Evolutionary conservation across 2,329 filamentous ascomycete genomes (phyloP).

Genomic region (Didymella sp.): DNA sequence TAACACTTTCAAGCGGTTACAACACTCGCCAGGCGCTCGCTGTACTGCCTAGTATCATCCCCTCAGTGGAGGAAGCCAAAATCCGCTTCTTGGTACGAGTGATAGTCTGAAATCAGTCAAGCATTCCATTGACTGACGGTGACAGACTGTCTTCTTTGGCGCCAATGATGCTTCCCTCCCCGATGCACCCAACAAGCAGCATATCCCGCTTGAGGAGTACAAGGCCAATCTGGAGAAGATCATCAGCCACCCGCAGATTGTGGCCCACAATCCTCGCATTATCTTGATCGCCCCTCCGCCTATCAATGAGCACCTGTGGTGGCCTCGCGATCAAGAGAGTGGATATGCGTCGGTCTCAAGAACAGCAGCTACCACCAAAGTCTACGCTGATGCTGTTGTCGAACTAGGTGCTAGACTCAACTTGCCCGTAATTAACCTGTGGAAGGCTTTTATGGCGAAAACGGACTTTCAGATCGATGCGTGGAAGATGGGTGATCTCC

Average conservation of each 20-base stretch:
- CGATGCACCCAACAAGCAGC: slow-evolving; percentile 69
- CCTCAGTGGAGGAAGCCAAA: slow-evolving; percentile 65
- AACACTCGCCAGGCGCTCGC: slow-evolving; percentile 77
- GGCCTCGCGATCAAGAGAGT: slow-evolving; percentile 55
- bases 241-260: slow-evolving; percentile 72
- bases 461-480: slow-evolving; percentile 57
- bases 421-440: slow-evolving; percentile 78
- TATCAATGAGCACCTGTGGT: slow-evolving; percentile 75
- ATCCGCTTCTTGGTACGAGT: slow-evolving; percentile 69
- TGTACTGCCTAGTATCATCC: slow-evolving; percentile 73
- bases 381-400: slow-evolving; percentile 70
- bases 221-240: slow-evolving; percentile 74
- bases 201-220: slow-evolving; percentile 79
- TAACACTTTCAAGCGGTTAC: slow-evolving; percentile 67
- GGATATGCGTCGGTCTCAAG: slow-evolving; percentile 50
- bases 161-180: slow-evolving; percentile 86
- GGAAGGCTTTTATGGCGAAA: slow-evolving; percentile 75
- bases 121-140: slow-evolving; percentile 14
- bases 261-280: slow-evolving; percentile 73
- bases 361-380: slow-evolving; percentile 67
- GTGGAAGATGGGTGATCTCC: slow-evolving; percentile 51
- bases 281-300: slow-evolving; percentile 84
- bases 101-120: neutral
- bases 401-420: slow-evolving; percentile 64
- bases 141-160: slow-evolving; percentile 78